Evolutionary conservation across 1,284 basidiomycete genomes (phyloP).

Genomic region (Ganoderma lingzhi): DNA sequence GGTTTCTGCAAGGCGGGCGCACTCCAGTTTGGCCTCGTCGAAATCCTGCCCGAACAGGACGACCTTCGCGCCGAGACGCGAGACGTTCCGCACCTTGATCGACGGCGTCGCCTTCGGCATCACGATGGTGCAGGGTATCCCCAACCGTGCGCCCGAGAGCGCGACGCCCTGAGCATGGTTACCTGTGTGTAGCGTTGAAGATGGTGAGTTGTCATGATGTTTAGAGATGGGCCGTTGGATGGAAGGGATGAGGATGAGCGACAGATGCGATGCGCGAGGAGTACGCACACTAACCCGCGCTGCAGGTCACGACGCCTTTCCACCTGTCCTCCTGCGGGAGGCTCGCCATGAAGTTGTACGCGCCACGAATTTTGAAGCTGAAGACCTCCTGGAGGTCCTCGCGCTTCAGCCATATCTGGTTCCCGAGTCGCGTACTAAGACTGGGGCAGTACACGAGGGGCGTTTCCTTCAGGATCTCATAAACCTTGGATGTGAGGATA

Average conservation of each 20-base stretch:
- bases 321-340: constrained; percentile 90
- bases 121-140: constrained; percentile 96
- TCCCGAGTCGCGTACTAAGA: constrained; percentile 89
- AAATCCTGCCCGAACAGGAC: constrained; percentile 94
- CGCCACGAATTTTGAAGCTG: constrained; percentile 98
- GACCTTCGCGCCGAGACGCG: constrained; percentile 93
- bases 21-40: constrained; percentile 96
- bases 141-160: constrained; percentile 86
- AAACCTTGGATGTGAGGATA: constrained; percentile 94
- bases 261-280: constrained; percentile 5
- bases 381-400: constrained; percentile 98
- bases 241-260: constrained; percentile 12
- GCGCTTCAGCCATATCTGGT: constrained; percentile 94
- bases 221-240: not conserved
- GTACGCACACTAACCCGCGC: constrained; percentile 87
- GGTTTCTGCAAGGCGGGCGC: constrained; percentile 80
- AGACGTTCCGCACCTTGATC: constrained; percentile 97
- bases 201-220: not conserved
- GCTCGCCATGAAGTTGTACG: constrained; percentile 98
- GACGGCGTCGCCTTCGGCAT: constrained; percentile 97
- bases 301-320: constrained; percentile 98
- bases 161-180: constrained; percentile 99
- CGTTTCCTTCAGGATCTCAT: constrained; percentile 93
- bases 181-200: constrained; percentile 63
- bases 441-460: constrained; percentile 89